These are phyloP conservation scores for Cladosporium halotolerans DNA, from an alignment of 2,329 filamentous ascomycete genomes.

Conservation along the genomic window DNA sequence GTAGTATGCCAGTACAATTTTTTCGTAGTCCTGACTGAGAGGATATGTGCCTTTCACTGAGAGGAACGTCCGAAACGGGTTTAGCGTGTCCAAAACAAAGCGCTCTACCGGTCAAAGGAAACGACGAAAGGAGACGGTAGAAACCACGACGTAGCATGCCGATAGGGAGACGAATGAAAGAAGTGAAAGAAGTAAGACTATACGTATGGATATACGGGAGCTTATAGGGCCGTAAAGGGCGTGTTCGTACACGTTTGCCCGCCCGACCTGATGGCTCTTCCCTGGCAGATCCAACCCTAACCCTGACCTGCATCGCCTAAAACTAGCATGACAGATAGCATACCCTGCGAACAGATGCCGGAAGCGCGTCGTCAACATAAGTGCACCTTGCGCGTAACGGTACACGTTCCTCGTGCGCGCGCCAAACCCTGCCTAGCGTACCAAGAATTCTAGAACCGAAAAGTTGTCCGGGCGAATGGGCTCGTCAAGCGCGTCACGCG, in stretches of 20 bases:
- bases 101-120: neutral
- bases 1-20: slow-evolving; percentile 1
- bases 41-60: neutral
- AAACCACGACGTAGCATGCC: neutral
- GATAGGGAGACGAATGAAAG: neutral
- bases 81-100: neutral
- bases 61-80: neutral
- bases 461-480: neutral
- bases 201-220: neutral
- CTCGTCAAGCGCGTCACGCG: neutral
- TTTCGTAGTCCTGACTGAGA: neutral
- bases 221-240: neutral
- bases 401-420: neutral
- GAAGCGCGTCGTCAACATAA: neutral
- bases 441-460: neutral
- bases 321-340: neutral
- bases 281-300: neutral
- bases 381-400: neutral
- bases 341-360: neutral
- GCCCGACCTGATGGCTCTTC: neutral
- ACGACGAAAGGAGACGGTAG: neutral
- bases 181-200: neutral
- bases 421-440: neutral
- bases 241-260: neutral
- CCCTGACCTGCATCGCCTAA: neutral